Percentiles rank a stretch among this genome's conserved stretches.
phyloP scores from a whole-genome alignment of 83 land plant genomes.

The Picea engelmannii region DNA sequence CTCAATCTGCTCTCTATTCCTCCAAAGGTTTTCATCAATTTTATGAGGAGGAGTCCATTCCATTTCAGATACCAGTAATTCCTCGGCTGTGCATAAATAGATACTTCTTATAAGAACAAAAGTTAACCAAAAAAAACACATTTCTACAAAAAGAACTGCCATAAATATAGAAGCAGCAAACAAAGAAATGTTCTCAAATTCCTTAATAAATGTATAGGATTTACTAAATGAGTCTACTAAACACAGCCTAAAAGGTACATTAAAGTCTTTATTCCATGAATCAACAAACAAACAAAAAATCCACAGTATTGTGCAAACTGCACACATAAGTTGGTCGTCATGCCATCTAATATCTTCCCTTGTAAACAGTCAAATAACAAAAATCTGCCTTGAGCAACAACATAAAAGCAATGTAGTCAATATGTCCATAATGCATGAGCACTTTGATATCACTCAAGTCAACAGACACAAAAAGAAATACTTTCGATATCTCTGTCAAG shows the following conservation, averaged over 20 bases:
- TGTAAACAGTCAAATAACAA: no score
- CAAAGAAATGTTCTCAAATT: conserved; percentile 1
- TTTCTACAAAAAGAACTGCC: background rate
- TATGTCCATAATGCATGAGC: no score
- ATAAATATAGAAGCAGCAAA: background rate
- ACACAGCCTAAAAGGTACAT: no score
- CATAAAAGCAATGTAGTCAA: no score
- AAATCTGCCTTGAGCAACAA: no score
- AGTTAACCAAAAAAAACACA: background rate
- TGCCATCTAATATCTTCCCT: background rate
- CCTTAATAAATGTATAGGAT: background rate
- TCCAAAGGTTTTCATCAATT: conserved; percentile 95
- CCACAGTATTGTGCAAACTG: background rate
- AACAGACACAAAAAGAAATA: no score
- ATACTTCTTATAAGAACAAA: conserved; percentile 5
- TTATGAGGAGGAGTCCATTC: conserved; percentile 74
- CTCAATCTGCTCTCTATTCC: conserved; percentile 91
- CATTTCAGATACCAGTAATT: conserved; percentile 31
- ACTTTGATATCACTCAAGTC: no score
- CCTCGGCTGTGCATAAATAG: conserved; percentile 35
- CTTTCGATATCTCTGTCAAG: no score
- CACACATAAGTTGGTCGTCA: background rate
- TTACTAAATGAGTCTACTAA: no score
- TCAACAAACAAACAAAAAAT: background rate
- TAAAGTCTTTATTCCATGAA: no score